These are phyloP conservation scores for Corymbia calophylla DNA, from an alignment of 441 rosid genomes.

Conservation along the genomic window DNA sequence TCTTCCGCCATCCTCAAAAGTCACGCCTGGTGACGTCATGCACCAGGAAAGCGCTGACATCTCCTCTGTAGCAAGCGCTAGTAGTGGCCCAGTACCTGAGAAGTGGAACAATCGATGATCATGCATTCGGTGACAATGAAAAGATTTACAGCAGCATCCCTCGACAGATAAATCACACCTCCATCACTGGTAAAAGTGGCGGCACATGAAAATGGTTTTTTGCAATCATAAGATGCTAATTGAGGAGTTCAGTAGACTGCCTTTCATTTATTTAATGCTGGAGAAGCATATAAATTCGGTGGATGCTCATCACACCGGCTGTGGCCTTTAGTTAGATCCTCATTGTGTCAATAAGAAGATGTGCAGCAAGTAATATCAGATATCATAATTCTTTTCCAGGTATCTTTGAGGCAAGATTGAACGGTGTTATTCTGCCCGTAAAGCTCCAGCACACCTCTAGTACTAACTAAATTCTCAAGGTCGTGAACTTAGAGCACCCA, in stretches of 20 bases:
- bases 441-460: not conserved
- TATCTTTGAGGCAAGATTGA: not conserved
- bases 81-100: conserved; percentile 23
- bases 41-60: conserved; percentile 14
- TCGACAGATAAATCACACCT: not conserved
- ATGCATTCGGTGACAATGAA: not conserved
- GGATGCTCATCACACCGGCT: not conserved
- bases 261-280: not conserved
- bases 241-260: not conserved
- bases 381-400: not conserved
- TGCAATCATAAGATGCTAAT: not conserved
- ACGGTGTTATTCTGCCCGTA: not conserved
- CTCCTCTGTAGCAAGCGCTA: conserved; percentile 19
- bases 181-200: not conserved
- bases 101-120: not conserved
- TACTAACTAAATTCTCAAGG: not conserved
- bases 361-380: not conserved
- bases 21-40: conserved; percentile 16
- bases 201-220: not conserved
- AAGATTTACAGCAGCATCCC: not conserved
- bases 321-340: not conserved
- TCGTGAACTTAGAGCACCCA: not conserved
- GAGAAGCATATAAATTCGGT: not conserved
- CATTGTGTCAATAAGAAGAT: not conserved
- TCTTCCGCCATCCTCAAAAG: conserved; percentile 16